Evolutionary conservation across 2,329 filamentous ascomycete species (phyloP).

Genomic region (Fusarium nodosum): DNA sequence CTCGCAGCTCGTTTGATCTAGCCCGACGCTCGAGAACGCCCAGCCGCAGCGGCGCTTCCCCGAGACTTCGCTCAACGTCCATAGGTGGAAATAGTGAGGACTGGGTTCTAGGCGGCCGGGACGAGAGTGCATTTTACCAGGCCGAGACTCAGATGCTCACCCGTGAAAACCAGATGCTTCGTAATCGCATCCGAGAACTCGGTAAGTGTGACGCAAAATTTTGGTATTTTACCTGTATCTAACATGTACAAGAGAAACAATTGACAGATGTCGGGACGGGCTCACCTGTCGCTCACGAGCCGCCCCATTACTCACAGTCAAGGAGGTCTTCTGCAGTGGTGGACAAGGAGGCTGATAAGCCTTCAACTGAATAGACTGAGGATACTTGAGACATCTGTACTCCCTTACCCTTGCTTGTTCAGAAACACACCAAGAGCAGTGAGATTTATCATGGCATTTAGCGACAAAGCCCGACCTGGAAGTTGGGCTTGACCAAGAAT

Average conservation of each 20-base stretch:
- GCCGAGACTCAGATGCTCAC: constrained; percentile 83
- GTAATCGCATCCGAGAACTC: constrained; percentile 78
- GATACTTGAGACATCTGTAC: constrained; percentile 26
- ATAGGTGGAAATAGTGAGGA: constrained; percentile 72
- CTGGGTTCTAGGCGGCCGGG: constrained; percentile 73
- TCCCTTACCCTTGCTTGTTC: not conserved
- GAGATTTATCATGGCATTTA: constrained; percentile 33
- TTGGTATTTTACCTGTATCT: constrained; percentile 3
- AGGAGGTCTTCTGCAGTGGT: constrained; percentile 61
- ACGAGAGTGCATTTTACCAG: constrained; percentile 84
- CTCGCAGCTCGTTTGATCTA: constrained; percentile 71
- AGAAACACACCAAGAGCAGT: constrained; percentile 6
- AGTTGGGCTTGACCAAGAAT: constrained; percentile 6
- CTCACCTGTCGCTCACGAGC: constrained; percentile 57
- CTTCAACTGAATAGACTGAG: constrained; percentile 27
- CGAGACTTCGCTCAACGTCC: constrained; percentile 69
- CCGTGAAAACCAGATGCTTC: constrained; percentile 86
- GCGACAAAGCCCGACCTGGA: constrained; percentile 13
- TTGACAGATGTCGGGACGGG: constrained; percentile 59
- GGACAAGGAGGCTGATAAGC: constrained; percentile 54
- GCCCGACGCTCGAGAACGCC: constrained; percentile 71
- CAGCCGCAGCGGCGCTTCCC: constrained; percentile 68
- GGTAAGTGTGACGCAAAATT: constrained; percentile 63
- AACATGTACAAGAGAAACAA: constrained; percentile 62
- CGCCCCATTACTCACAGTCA: constrained; percentile 63